Evolutionary conservation across 331 rosid genomes (phyloP).

Genomic region (Quercus tomentella): DNA sequence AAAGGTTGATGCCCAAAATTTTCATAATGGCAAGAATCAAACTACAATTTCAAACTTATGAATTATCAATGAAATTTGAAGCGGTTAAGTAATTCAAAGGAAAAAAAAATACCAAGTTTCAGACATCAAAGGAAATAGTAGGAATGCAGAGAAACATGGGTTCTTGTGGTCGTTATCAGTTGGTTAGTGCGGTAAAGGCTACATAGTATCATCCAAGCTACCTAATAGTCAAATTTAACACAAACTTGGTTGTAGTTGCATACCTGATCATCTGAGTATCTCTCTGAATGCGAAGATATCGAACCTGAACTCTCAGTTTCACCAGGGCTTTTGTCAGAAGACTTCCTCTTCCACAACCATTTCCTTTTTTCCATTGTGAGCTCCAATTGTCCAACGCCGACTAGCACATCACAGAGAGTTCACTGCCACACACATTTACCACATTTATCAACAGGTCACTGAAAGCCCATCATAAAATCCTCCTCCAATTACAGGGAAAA

Average conservation of each 20-base stretch:
- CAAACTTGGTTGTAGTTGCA: not conserved
- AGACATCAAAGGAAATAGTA: not conserved
- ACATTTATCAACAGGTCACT: constrained; percentile 13
- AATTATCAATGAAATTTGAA: not conserved
- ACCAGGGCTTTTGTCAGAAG: constrained; percentile 60
- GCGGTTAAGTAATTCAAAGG: not conserved
- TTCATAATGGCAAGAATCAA: not conserved
- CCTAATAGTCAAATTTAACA: not conserved
- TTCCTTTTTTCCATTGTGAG: constrained; percentile 62
- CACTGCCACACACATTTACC: constrained; percentile 35
- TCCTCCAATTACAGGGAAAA: not conserved
- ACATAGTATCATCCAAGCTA: not conserved
- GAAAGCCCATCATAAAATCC: constrained; percentile 12
- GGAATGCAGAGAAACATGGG: not conserved
- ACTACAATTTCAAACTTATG: not conserved
- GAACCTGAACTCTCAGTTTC: constrained; percentile 88
- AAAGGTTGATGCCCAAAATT: not conserved
- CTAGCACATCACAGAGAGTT: constrained; percentile 23
- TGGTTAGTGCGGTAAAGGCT: not conserved
- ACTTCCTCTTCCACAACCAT: constrained; percentile 89
- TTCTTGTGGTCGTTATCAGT: not conserved
- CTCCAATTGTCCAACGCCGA: constrained; percentile 29
- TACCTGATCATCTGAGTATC: constrained; percentile 88
- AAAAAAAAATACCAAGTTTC: not conserved
- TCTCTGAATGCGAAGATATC: constrained; percentile 70